Evolutionary conservation across 78 protist genomes (phyloP).

Genomic region (Cavenderia fasciculata): DNA sequence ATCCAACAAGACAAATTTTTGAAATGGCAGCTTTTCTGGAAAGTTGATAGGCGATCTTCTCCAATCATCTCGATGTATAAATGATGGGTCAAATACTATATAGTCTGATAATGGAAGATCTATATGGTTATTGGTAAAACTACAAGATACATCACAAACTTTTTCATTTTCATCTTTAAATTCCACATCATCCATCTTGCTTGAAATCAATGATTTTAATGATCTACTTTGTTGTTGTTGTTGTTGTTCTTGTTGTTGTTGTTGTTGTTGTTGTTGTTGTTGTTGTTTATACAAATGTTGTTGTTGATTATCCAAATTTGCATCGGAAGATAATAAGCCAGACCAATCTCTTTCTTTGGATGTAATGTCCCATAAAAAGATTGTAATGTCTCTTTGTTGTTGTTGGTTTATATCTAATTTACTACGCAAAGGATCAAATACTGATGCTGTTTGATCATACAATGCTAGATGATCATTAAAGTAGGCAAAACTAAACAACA

Average conservation of each 20-base stretch:
- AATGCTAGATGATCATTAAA: too few species aligned
- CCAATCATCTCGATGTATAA: conserved; percentile 39
- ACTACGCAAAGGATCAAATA: too few species aligned
- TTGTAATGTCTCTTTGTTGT: background rate
- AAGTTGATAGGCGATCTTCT: conserved; percentile 14
- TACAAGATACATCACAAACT: conserved; percentile 24
- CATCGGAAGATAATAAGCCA: too few species aligned
- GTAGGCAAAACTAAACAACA: too few species aligned
- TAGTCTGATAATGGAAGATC: background rate
- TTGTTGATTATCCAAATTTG: background rate
- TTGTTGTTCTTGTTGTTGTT: background rate
- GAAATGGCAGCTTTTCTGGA: conserved; percentile 44
- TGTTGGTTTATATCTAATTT: too few species aligned
- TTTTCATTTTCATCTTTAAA: background rate
- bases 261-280: background rate
- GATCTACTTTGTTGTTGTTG: background rate
- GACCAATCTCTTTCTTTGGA: conserved; percentile 1
- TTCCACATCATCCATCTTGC: background rate
- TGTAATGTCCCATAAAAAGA: conserved; percentile 35
- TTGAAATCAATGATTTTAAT: background rate
- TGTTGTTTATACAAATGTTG: background rate
- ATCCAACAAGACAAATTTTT: conserved; percentile 15
- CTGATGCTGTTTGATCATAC: too few species aligned
- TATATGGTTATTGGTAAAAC: conserved; percentile 20
- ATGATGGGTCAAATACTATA: conserved; percentile 42